Evolutionary conservation across 768 basidiomycete genomes (phyloP), one percentile per base, ranked within the genome.

Genomic region (Tricholoma flavovirens): DNA sequence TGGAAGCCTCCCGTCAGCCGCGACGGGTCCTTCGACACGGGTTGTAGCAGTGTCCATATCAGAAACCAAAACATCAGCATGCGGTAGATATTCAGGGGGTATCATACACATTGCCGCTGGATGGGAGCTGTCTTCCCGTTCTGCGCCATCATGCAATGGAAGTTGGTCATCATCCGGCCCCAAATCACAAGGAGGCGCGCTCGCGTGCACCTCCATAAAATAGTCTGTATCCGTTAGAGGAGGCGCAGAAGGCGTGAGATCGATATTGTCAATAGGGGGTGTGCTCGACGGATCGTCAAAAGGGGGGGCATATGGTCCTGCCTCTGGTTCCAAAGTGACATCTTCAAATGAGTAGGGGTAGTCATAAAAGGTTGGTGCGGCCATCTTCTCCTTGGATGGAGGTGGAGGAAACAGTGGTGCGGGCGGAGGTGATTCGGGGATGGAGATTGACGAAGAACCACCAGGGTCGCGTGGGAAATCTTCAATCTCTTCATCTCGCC

Each of bases 401-500:
- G 77, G 77, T 29, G 72, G 69, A 50, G 80, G 79, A 63, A 77
- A 78, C 56, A 72, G 62, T 2, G 66, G 65, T 49, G 71, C 66
- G 22, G 70, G 60, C 22, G 68, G 55, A 62, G 7, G 57, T 32
- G 58, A 33, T 40, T 32, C 56, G 36, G 53, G 55, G 50, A 43
- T 56, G 30, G 21, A 53, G 45, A 58, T 19, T 60, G 62, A 56
- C 26, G 58, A 32, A 22, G 53, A 49, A 5, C 50, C 43, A 3
- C 43, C 29, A 30, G 49, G 52, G 50, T 51, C 38, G 33, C 56
- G 26, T 11, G 55, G 35, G 49, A 76, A 70, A 22, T 73, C 72
- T 33, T 76, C 74, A 35, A 75, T 61, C 11, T 74, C 69, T 46
- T 82, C 78, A 55, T 84, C 82, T 43, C 77, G 68, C 80, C 78